Evolutionary conservation across 306 rosid genomes (phyloP), one percentile per base, ranked within the genome.

Genomic region (Quercus cerris): DNA sequence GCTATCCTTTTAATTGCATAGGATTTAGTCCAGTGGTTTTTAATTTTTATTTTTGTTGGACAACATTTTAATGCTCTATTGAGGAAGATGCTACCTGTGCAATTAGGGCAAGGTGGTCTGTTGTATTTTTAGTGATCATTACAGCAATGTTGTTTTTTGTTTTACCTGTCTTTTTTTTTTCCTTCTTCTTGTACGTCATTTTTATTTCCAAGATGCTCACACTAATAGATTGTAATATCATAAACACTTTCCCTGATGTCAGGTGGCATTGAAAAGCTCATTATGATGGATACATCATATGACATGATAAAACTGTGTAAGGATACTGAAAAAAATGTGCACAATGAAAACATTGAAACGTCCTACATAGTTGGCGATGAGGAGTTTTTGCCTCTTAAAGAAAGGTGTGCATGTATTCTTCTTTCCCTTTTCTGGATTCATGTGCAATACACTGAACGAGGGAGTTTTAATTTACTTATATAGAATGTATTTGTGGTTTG

Each of bases 381-480:
- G 85, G 99, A 94, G 75, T 94, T 89, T 84, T 85, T 91, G 74
- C 97, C 99, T 15, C 71, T 94, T 57, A 87, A 88, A 88, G 94
- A 94, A 84, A 91, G 94, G 99, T 92, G 78, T 66, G 74, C 78
- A 15, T 59, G 15, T 31, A 46, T 64, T 33, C 78, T 67, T 33
- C 31, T 38, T 74, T 64, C 57, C 27, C n/a, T 56, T 54, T 10
- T 66, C 73, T 33, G 63, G 56, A 74, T 51, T 81, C 56, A 70
- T 56, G 69, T 78, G 56, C 71, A 59, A 18, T 73, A 15, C 19
- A 33, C 51, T 75, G 30, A 13, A 9, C 1, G 59, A 46, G 71
- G 77, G 56, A 44, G 18, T 63, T 52, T 54, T 17, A 55, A 22
- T 64, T 35, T 76, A 71, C 30, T 67, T 75, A 31, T 15, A 35